Evolutionary conservation across 2,329 filamentous ascomycete species (phyloP).

Genomic region (Fusarium decemcellulare): DNA sequence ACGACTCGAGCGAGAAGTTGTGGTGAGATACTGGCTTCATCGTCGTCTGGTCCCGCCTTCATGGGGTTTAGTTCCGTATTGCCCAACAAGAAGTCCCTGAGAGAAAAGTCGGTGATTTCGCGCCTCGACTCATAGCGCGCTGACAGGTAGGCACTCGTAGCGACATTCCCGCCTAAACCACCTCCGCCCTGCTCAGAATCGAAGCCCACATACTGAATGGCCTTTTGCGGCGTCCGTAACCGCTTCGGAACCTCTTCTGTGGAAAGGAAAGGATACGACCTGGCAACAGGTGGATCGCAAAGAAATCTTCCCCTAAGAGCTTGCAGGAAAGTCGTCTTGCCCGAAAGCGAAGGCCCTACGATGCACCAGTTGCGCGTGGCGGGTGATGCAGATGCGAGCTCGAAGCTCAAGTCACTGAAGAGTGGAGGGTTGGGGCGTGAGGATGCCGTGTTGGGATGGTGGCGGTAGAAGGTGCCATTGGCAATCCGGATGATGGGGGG

Average conservation of each 20-base stretch:
- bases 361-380: slow-evolving; percentile 82
- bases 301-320: slow-evolving; percentile 82
- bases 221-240: slow-evolving; percentile 72
- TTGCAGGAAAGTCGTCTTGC: slow-evolving; percentile 87
- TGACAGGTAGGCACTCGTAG: slow-evolving; percentile 85
- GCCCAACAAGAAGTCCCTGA: slow-evolving; percentile 84
- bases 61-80: slow-evolving; percentile 87
- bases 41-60: slow-evolving; percentile 53
- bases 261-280: slow-evolving; percentile 84
- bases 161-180: slow-evolving; percentile 65
- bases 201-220: slow-evolving; percentile 93
- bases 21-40: slow-evolving; percentile 64
- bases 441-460: slow-evolving; percentile 72
- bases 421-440: slow-evolving; percentile 76
- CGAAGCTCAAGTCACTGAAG: slow-evolving; percentile 80
- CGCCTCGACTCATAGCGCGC: slow-evolving; percentile 91
- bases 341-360: slow-evolving; percentile 82
- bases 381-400: slow-evolving; percentile 70
- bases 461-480: slow-evolving; percentile 87
- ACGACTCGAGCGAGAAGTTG: slow-evolving; percentile 74
- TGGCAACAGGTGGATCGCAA: slow-evolving; percentile 80
- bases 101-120: slow-evolving; percentile 89
- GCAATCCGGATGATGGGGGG: slow-evolving; percentile 78
- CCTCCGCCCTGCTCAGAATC: slow-evolving; percentile 77
- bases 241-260: slow-evolving; percentile 69